These are phyloP conservation scores for Stipa capillata DNA, from an alignment of 176 grass and related monocot genomes.

Conservation along the genomic window DNA sequence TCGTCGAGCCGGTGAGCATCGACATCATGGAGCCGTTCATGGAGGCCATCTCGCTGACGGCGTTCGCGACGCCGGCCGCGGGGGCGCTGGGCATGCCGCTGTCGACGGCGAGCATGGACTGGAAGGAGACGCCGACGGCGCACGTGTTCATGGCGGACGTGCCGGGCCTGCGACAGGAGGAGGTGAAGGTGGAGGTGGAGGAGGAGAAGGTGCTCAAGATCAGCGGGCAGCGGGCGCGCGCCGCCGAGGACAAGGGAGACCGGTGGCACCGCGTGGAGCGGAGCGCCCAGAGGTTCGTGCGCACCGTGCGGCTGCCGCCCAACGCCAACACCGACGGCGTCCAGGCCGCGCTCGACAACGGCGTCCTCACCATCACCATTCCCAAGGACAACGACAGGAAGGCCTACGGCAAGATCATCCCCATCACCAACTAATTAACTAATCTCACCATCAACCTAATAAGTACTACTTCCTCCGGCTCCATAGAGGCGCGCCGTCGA, in stretches of 20 bases:
- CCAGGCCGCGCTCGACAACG: slow-evolving; percentile 33
- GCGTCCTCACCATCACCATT: slow-evolving; percentile 61
- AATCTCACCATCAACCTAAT: neutral
- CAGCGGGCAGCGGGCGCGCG: slow-evolving; percentile 41
- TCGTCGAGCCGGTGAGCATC: slow-evolving; percentile 10
- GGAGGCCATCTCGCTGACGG: slow-evolving; percentile 22
- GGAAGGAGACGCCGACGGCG: slow-evolving; percentile 64
- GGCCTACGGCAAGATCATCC: slow-evolving; percentile 27
- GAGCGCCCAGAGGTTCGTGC: slow-evolving; percentile 38
- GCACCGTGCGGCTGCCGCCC: slow-evolving; percentile 38
- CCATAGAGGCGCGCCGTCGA: no score
- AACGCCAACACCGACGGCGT: slow-evolving; percentile 33
- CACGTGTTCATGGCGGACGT: slow-evolving; percentile 76
- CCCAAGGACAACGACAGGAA: slow-evolving; percentile 47
- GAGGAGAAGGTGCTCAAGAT: slow-evolving; percentile 54
- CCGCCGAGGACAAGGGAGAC: slow-evolving; percentile 44
- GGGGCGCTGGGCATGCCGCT: slow-evolving; percentile 25
- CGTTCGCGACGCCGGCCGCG: neutral
- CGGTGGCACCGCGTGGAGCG: slow-evolving; percentile 61
- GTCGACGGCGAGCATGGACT: slow-evolving; percentile 57
- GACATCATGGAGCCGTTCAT: slow-evolving; percentile 29
- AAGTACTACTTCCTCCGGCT: no score
- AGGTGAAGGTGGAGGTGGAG: slow-evolving; percentile 74
- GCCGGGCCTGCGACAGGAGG: slow-evolving; percentile 42
- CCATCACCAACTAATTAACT: slow-evolving; percentile 33